Base-by-base conservation (phyloP, 1,284 basidiomycete genomes). In the Ceratobasidium papillatum region DNA sequence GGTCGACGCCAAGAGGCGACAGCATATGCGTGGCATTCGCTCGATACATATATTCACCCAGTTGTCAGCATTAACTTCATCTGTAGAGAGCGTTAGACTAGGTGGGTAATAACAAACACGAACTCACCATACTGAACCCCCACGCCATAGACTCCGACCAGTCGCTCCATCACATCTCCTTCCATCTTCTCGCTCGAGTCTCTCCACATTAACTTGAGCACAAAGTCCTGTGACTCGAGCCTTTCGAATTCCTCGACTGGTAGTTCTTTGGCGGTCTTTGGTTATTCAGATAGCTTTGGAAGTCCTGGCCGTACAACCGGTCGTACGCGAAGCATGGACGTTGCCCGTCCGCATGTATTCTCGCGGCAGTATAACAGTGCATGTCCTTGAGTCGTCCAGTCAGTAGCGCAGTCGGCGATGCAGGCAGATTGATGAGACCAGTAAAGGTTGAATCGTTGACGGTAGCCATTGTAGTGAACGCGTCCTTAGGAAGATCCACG, bases 121-220 rank as follows among this genome's bases (percentile, higher is more conserved):
- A n/a, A n/a, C 51, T 54, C 22, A 68, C 25, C 45, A 3, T 68
- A 68, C 34, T 34, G 8, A 17, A 25, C 34, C 1, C 36, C 27
- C 3, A 61, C 22, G 2, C 54, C 68, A 61, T 45, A 71, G 4
- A 59, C 27, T 12, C 68, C 68, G 14, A 30, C 19, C 3, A 71
- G 12, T 0, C 2, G 38, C 41, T 71, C n/a, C 17, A 71, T 8
- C 38, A 71, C 68, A 1, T 71, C 56, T 11, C 68, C 68, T 36
- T 71, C 68, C 41, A 41, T 14, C 25, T 25, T 17, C 32, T 27
- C 19, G 2, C 25, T 32, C 19, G 68, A 25, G 41, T 71, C 68
- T 9, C 68, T 54, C 54, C 68, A 71, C 34, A 71, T 71, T 12
- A 61, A 3, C 41, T 71, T 71, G 2, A 71, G 68, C 30, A 61